A percentile compares a stretch with the other conserved stretches of the same genome.
Conservation (phyloP, 2,329 filamentous ascomycete genomes). For the Neonectria magnoliae region DNA sequence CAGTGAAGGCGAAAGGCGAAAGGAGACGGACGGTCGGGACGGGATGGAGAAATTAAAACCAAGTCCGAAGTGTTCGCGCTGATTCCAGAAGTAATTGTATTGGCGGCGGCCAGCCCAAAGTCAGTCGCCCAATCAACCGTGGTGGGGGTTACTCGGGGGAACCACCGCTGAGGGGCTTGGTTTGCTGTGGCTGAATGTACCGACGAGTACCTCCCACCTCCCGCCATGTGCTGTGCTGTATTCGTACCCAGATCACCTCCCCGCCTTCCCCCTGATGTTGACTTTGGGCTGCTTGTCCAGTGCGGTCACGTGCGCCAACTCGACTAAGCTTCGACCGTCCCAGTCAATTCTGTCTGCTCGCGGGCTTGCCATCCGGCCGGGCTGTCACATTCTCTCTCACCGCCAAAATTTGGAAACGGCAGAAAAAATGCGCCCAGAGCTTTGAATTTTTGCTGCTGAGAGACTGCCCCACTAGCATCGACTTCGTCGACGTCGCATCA, state of each 20-base stretch:
- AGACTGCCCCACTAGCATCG: conserved; percentile 32
- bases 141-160: conserved; percentile 41
- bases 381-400: conserved; percentile 32
- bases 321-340: neutral
- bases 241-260: conserved; percentile 21
- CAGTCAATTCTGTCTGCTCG: too few relatives aligned
- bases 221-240: neutral
- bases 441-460: conserved; percentile 26
- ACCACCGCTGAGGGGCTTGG: conserved; percentile 23
- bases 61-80: conserved; percentile 35
- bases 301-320: conserved; percentile 31
- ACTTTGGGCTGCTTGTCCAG: conserved; percentile 8
- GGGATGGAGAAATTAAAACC: conserved; percentile 43
- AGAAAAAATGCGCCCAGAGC: conserved; percentile 43
- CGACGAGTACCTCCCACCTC: conserved; percentile 23
- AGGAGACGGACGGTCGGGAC: conserved; percentile 32
- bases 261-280: conserved; percentile 27
- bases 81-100: conserved; percentile 39
- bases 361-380: neutral
- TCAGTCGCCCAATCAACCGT: conserved; percentile 47
- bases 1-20: neutral
- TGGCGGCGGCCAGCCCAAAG: conserved; percentile 32
- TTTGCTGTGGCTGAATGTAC: conserved; percentile 29
- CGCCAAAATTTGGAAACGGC: conserved; percentile 47
- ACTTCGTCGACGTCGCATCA: conserved; percentile 25